phyloP scores from a whole-genome alignment of 306 rosid species.

The Adenanthera pavonina region DNA sequence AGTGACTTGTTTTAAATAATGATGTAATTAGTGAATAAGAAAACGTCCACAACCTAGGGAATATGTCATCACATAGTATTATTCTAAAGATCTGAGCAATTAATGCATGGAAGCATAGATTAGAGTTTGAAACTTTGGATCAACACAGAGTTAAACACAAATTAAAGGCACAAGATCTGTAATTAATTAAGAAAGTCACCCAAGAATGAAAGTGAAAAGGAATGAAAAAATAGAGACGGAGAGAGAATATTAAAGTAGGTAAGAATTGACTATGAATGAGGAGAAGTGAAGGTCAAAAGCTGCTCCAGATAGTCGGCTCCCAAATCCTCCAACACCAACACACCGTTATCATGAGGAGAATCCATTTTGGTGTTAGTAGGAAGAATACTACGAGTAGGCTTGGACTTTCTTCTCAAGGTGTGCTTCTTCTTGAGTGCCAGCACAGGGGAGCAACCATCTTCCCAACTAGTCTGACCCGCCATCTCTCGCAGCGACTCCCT shows the following conservation, averaged over 20 bases:
- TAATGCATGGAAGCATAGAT: no score
- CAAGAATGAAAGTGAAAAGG: neutral
- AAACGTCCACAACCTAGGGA: no score
- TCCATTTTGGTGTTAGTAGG: neutral
- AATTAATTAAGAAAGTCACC: neutral
- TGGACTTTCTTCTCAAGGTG: slow-evolving; percentile 38
- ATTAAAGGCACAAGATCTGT: no score
- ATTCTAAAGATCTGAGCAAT: no score
- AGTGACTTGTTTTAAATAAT: no score
- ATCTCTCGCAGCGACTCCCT: slow-evolving; percentile 43
- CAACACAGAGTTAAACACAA: no score
- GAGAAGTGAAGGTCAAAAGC: slow-evolving; percentile 51
- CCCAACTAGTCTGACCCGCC: slow-evolving; percentile 24
- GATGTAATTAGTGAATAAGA: no score
- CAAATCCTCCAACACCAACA: slow-evolving; percentile 66
- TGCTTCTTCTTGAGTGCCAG: slow-evolving; percentile 69
- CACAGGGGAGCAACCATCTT: slow-evolving; percentile 64
- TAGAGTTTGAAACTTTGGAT: neutral
- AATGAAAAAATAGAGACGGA: neutral
- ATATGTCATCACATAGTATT: no score
- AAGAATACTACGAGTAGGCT: neutral
- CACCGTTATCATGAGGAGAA: neutral
- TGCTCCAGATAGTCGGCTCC: slow-evolving; percentile 79
- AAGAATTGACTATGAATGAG: neutral
- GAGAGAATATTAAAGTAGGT: neutral